Evolutionary conservation across 2,329 filamentous ascomycete genomes (phyloP), one percentile per base, ranked within the genome.

Genomic region (Plenodomus biglobosus): DNA sequence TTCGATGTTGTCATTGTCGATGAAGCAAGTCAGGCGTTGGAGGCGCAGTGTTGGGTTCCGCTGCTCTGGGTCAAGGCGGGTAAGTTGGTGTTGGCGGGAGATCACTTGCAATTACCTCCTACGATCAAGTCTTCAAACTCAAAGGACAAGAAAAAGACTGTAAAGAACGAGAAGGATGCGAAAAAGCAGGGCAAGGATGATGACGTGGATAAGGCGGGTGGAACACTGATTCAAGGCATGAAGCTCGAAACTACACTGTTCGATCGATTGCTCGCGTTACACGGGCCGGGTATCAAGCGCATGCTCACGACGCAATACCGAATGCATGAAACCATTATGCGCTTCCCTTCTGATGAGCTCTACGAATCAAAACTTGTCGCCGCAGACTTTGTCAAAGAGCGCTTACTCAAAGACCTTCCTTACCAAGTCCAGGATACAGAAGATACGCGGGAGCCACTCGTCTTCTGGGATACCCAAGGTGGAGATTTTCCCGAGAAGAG

Each of bases 261-360:
- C 70, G 92, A 97, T 70, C 83, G 94, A 21, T 79, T 99, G 36
- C 79, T 99, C 38, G 79, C 81, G 4, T 77, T 96, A 15, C 89
- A 99, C 67, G 94, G 94, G 1, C 75, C 85, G 1, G 78, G 78
- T 3, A 91, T 99, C 75, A 97, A 97, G 76, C 81, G 88, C 42
- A 96, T 97, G 89, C 82, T 99, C 19, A 97, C 90, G 3, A 95
- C 88, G 3, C 94, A 99, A 74, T 99, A 99, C 71, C 90, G 94
- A 32, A 99, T 99, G 94, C 91, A 99, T 68, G 87, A 95, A 65
- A 85, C 80, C 44, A 97, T 99, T 62, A 97, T 97, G 92, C 81
- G 84, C 6, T 99, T 96, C 64, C 92, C 94, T 0, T 96, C 92
- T 0, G 82, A 88, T 53, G 86, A 92, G 66, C 79, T 97, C 10